A percentile compares a stretch with the other conserved stretches of the same genome.
Conservation (phyloP, 306 rosid species). For the Casuarina equisetifolia region DNA sequence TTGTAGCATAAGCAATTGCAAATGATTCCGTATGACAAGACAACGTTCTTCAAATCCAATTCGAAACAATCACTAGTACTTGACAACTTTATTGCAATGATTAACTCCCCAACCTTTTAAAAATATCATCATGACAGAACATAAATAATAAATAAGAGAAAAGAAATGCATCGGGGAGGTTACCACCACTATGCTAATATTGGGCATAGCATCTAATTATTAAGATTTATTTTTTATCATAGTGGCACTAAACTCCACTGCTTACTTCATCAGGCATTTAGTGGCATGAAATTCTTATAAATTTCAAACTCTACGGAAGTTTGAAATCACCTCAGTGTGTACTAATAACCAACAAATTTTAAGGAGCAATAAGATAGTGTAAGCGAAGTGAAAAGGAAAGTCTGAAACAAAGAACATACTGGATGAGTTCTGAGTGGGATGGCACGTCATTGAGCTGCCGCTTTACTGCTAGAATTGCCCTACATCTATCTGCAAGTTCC, state of each 20-base stretch:
- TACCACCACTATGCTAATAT: neutral
- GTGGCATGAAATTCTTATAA: slow-evolving; percentile 17
- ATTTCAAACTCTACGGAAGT: slow-evolving; percentile 17
- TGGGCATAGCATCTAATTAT: neutral
- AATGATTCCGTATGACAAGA: neutral
- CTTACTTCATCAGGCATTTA: neutral
- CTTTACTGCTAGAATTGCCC: slow-evolving; percentile 56
- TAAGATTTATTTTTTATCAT: neutral
- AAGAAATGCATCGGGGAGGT: neutral
- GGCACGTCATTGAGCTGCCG: slow-evolving; percentile 71
- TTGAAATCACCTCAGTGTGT: neutral
- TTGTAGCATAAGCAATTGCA: neutral
- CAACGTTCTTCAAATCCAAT: neutral
- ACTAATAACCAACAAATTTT: neutral
- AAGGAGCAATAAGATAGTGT: slow-evolving; percentile 2
- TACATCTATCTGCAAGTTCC: slow-evolving; percentile 64
- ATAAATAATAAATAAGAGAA: neutral
- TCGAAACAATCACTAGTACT: neutral
- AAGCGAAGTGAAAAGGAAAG: slow-evolving; percentile 8
- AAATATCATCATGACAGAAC: neutral
- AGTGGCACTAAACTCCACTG: neutral
- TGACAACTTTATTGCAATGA: neutral
- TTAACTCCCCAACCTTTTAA: neutral
- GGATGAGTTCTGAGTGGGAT: slow-evolving; percentile 77
- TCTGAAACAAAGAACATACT: slow-evolving; percentile 42